Evolutionary conservation across 1,139 yeast species (phyloP).

Genomic region (Debaryomycetaceae sp.): DNA sequence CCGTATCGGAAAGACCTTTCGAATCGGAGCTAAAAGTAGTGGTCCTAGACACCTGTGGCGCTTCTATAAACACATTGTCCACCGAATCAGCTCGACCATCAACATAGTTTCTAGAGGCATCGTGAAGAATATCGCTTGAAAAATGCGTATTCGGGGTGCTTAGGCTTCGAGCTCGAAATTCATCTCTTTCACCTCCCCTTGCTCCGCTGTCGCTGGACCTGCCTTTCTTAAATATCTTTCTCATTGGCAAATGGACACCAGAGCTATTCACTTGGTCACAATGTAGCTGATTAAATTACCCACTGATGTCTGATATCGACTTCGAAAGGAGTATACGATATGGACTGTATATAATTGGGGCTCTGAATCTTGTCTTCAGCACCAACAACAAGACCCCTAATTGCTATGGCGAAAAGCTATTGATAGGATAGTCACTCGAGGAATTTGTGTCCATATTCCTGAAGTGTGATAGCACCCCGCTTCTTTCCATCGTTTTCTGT

Average conservation of each 20-base stretch:
- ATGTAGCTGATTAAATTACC: too few species aligned
- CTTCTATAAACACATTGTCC: neutral
- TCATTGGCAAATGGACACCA: neutral
- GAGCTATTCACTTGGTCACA: neutral
- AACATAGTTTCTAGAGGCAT: neutral
- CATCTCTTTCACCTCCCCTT: neutral
- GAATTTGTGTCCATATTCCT: too few species aligned
- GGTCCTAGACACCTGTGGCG: neutral
- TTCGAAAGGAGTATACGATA: too few species aligned
- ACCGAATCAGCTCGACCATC: neutral
- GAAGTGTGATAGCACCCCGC: too few species aligned
- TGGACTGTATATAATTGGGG: too few species aligned
- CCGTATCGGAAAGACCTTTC: slow-evolving; percentile 21
- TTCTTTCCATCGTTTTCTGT: too few species aligned
- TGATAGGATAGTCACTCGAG: too few species aligned
- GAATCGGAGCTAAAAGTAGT: slow-evolving; percentile 10
- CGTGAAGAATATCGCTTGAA: neutral
- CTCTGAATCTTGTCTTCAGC: too few species aligned
- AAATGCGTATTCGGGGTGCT: neutral
- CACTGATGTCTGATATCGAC: too few species aligned
- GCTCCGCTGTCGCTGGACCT: neutral
- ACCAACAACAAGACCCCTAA: too few species aligned
- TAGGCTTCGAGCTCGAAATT: neutral
- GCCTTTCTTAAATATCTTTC: neutral
- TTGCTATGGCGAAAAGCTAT: too few species aligned